These are phyloP conservation scores for Fusarium sp. DNA, from an alignment of 2,329 filamentous ascomycete genomes.

Conservation along the genomic window DNA sequence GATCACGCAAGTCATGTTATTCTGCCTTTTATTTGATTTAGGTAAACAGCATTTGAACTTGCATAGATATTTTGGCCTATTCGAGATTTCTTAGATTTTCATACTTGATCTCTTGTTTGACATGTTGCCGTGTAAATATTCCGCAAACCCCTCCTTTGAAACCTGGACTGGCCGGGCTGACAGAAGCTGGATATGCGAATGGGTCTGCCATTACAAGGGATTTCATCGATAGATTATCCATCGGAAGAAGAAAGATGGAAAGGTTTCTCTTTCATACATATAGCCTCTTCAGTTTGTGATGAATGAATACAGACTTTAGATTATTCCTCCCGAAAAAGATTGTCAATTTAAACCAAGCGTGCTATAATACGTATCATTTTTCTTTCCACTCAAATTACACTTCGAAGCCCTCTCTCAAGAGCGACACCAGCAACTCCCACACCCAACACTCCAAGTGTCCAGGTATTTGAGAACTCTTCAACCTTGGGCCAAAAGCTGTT, in stretches of 20 bases:
- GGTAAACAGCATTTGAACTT: not conserved
- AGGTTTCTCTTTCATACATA: too few species aligned
- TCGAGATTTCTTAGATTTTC: not conserved
- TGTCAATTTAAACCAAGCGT: too few species aligned
- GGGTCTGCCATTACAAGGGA: not conserved
- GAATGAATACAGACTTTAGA: too few species aligned
- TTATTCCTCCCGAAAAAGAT: too few species aligned
- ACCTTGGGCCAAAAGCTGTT: constrained; percentile 28
- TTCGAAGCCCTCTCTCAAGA: constrained; percentile 11
- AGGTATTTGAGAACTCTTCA: constrained; percentile 5
- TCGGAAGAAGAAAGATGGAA: not conserved
- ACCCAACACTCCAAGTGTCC: constrained; percentile 6
- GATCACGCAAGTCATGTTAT: constrained; percentile 12
- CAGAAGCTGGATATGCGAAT: not conserved
- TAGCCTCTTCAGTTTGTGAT: too few species aligned
- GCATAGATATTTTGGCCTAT: not conserved
- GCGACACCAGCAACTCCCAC: constrained; percentile 2
- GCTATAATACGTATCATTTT: not conserved
- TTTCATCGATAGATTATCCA: not conserved
- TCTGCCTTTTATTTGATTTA: constrained; percentile 4
- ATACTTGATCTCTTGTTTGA: not conserved
- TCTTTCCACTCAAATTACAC: not conserved
- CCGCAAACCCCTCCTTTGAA: not conserved
- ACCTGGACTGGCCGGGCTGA: not conserved
- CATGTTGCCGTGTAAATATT: not conserved